A percentile compares a stretch with the other conserved stretches of the same genome.
Evolutionary conservation across 1,139 yeast genomes (phyloP).

Genomic region (Saccharomyces uvarum): DNA sequence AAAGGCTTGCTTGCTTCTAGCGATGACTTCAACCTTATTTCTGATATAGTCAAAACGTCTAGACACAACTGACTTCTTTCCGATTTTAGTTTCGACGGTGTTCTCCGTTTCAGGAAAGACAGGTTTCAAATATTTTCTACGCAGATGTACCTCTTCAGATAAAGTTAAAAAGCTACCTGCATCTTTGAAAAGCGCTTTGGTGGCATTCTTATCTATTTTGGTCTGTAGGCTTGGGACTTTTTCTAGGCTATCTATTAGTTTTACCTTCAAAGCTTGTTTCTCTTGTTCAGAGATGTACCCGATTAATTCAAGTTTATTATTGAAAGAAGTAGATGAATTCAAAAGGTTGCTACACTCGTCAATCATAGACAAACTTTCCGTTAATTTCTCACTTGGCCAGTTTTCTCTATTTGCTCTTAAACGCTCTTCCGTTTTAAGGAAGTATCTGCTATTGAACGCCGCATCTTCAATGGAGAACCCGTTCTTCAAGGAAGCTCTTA

Average conservation of each 20-base stretch:
- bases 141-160: slow-evolving; percentile 36
- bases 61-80: slow-evolving; percentile 34
- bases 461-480: slow-evolving; percentile 52
- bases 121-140: slow-evolving; percentile 38
- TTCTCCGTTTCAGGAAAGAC: slow-evolving; percentile 33
- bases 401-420: slow-evolving; percentile 40
- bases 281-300: slow-evolving; percentile 35
- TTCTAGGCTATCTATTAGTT: slow-evolving; percentile 27
- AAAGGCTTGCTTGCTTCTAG: slow-evolving; percentile 35
- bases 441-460: slow-evolving; percentile 47
- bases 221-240: slow-evolving; percentile 17
- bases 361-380: slow-evolving; percentile 28
- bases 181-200: slow-evolving; percentile 32
- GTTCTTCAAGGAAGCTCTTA: slow-evolving; percentile 44
- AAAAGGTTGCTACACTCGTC: slow-evolving; percentile 21
- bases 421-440: slow-evolving; percentile 42
- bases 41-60: slow-evolving; percentile 46
- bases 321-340: slow-evolving; percentile 32
- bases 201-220: slow-evolving; percentile 31
- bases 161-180: slow-evolving; percentile 35
- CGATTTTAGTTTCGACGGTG: slow-evolving; percentile 28
- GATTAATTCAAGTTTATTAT: slow-evolving; percentile 35
- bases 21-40: slow-evolving; percentile 37
- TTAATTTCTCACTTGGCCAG: slow-evolving; percentile 28
- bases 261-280: slow-evolving; percentile 29